Base-by-base conservation (phyloP, 1,139 yeast genomes). In the Suhomyces anneliseae region DNA sequence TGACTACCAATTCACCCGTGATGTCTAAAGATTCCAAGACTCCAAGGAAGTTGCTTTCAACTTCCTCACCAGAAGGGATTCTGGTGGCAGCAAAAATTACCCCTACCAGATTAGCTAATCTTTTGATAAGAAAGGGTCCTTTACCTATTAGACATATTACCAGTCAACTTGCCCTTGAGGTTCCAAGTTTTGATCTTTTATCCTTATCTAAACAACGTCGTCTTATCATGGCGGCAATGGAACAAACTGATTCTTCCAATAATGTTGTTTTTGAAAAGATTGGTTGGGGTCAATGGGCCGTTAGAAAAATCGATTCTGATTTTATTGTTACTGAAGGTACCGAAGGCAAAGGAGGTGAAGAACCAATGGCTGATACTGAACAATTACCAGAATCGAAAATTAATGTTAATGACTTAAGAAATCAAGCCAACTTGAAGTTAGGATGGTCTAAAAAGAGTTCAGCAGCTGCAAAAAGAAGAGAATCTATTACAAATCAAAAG, bases 281-380 rank as follows among this genome's bases (percentile, higher is more conserved):
- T 37, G 97, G 97, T 27, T 92, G 98, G 98, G 98, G 98, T 49
- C 95, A 93, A 61, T 92, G 98, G 98, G 90, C 92, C 27, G 95
- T 92, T 7, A 76, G 84, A 50, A 69, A 75, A 42, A 81, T 78
- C 12, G 79, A 76, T 43, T 65, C 78, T 8, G 81, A 76, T 50
- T 69, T 68, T 48, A 82, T 82, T 49, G 76, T 72, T 32, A 72
- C 76, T 26, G 78, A 74, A 52, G 77, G 77, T 7, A 68, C 73
- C 26, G 74, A 68, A 36, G 54, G 70, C 27, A 73, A 68, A 40
- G 52, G 44, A 8, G 15, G 52, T 14, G 56, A 45, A 31, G 54
- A 50, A 11, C 34, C 46, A 6, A 46, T 37, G 2, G 29, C 29
- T 14, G 40, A 39, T 6, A 14, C 26, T 26, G 41, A 39, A 7